Base-by-base conservation (phyloP, 192 early-diverging fungal genomes). In the Podila verticillata region DNA sequence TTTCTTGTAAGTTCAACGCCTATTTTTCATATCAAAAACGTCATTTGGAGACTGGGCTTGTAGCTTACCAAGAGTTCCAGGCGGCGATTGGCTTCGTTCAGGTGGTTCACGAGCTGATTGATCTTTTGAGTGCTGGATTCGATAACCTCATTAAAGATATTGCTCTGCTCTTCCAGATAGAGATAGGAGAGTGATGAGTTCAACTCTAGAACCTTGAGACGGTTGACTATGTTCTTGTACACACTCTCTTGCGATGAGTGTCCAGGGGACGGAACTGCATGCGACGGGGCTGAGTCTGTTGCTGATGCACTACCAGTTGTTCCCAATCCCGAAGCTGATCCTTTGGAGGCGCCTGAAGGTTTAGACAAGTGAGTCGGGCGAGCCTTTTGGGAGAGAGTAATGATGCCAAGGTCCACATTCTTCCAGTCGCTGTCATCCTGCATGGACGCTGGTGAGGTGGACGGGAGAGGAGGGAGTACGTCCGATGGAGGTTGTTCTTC, bases 161-260 rank as follows among this genome's bases (percentile, higher is more conserved):
- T 86, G 65, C 89, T 92, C 80, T 95, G 93, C 34, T 93, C 92
- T 59, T 95, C 92, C 61, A 95, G 70, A 63, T 95, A 94, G 61
- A 86, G 87, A 62, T 91, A 89, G 20, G 91, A 89, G 20, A 93
- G 71, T 0, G 93, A 94, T 4, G 93, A 85, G 72, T 96, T 97
- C 26, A 90, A 83, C 70, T 98, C 97, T 12, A 98, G 83, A 17
- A 85, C 78, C 34, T 84, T 78, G 2, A 98, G 82, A 17, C 97
- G 90, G 65, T 93, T 95, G 87, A 95, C 91, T 35, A 98, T 96
- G 9, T 92, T 96, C 62, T 97, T 96, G 82, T 95, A 97, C 39
- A 97, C 73, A 65, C 78, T 84, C 48, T 84, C 95, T 69, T 96
- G 94, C 15, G 89, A 89, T 2, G 82, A 77, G 24, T 78, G 73